Conservation (phyloP, 2,329 filamentous ascomycete species). For the Botrytis pseudocinerea region DNA sequence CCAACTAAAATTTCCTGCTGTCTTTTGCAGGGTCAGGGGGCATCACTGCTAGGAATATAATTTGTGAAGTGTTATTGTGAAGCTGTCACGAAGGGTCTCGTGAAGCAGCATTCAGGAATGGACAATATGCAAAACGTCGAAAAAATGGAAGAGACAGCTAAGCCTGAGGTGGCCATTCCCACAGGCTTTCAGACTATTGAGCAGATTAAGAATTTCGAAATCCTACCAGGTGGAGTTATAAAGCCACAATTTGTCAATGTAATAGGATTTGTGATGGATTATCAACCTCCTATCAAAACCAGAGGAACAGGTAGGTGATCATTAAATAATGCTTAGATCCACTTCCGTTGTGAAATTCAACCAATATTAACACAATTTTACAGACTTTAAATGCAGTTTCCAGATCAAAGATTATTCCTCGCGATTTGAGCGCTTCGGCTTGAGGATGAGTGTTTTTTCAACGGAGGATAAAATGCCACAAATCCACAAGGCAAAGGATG, state of each 20-base stretch:
- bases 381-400: conserved; percentile 63
- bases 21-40: not conserved
- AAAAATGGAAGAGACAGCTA: not conserved
- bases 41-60: not conserved
- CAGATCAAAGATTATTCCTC: conserved; percentile 60
- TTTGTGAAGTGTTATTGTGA: not conserved
- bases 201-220: conserved; percentile 41
- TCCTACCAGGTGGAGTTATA: not conserved
- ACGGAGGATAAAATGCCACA: conserved; percentile 50
- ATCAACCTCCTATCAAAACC: conserved; percentile 53
- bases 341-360: not conserved
- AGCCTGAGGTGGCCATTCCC: conserved; percentile 38
- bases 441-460: conserved; percentile 61
- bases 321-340: not conserved
- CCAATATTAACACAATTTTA: not conserved
- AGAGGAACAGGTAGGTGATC: conserved; percentile 51
- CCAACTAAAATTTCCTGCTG: not conserved
- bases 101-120: not conserved
- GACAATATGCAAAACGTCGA: not conserved
- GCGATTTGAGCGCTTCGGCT: conserved; percentile 44
- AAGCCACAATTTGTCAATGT: conserved; percentile 51
- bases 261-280: conserved; percentile 71
- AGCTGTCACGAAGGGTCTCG: too few species aligned
- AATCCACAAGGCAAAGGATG: conserved; percentile 54
- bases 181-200: conserved; percentile 47